These are phyloP conservation scores for Hygrophoropsis aurantiaca DNA, from an alignment of 768 basidiomycete species.

Conservation along the genomic window DNA sequence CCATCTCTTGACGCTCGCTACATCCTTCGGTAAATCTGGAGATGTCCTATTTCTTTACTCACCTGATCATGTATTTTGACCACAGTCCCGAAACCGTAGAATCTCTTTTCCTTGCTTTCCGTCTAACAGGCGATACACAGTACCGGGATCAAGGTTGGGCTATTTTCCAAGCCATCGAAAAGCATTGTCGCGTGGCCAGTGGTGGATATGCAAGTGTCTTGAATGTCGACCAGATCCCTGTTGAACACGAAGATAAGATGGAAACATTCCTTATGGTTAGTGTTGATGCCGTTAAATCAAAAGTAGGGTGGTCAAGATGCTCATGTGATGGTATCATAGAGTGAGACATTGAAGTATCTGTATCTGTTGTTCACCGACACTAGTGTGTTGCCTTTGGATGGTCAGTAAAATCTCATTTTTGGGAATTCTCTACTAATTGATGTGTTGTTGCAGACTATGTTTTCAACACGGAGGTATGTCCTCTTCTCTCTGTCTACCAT, in stretches of 20 bases:
- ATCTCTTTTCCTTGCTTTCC: slow-evolving; percentile 87
- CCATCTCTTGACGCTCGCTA: slow-evolving; percentile 83
- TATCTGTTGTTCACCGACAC: slow-evolving; percentile 83
- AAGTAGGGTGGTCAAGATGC: background rate
- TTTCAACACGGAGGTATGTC: slow-evolving; percentile 85
- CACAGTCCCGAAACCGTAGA: slow-evolving; percentile 90
- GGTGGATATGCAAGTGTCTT: slow-evolving; percentile 85
- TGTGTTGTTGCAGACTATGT: slow-evolving; percentile 61
- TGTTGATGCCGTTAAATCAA: slow-evolving; percentile 4
- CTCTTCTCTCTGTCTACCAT: slow-evolving; percentile 2
- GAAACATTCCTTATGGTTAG: slow-evolving; percentile 90
- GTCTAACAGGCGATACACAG: slow-evolving; percentile 79
- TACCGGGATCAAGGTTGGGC: slow-evolving; percentile 87
- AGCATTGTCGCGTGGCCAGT: slow-evolving; percentile 69
- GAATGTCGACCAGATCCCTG: slow-evolving; percentile 80
- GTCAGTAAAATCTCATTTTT: slow-evolving; percentile 43
- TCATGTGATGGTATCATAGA: slow-evolving; percentile 39
- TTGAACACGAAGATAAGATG: slow-evolving; percentile 82
- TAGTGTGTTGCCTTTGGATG: slow-evolving; percentile 65
- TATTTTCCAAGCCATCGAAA: slow-evolving; percentile 88
- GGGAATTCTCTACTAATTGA: slow-evolving; percentile 7
- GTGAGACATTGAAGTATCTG: slow-evolving; percentile 89
- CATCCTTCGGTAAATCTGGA: slow-evolving; percentile 69
- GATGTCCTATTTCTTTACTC: background rate
- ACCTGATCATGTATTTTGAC: background rate